Percentiles rank a stretch among this genome's conserved stretches.
phyloP scores from a whole-genome alignment of 345 rosid species.

The Hibiscus mutabilis region DNA sequence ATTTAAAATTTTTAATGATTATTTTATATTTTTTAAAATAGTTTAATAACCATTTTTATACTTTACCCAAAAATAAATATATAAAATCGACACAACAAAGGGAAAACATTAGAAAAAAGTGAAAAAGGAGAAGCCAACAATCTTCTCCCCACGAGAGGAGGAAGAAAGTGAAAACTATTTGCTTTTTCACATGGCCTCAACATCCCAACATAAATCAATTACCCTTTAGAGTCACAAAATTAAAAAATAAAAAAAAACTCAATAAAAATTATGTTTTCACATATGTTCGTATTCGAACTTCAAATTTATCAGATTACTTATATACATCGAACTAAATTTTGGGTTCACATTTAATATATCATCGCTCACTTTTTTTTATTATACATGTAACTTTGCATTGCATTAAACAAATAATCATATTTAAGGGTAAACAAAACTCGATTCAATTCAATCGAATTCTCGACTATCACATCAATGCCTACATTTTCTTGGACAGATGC shows the following conservation, averaged over 20 bases:
- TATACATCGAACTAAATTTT: background rate
- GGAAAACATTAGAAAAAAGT: no score
- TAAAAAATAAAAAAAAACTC: background rate
- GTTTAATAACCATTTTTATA: no score
- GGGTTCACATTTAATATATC: background rate
- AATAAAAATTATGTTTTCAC: no score
- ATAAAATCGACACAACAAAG: background rate
- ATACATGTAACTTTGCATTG: no score
- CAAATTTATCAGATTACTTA: no score
- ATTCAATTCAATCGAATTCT: no score
- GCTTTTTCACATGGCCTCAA: constrained; percentile 54
- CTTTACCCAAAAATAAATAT: constrained; percentile 8
- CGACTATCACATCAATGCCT: background rate
- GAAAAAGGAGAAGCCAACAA: constrained; percentile 13
- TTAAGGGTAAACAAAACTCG: no score
- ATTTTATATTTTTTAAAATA: no score
- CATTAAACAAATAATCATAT: no score
- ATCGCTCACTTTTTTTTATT: no score
- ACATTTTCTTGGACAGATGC: background rate
- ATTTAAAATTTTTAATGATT: no score
- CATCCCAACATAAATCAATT: constrained; percentile 14
- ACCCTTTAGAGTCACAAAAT: constrained; percentile 3
- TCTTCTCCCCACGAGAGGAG: constrained; percentile 20
- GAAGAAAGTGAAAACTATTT: constrained; percentile 18
- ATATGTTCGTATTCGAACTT: no score